These are phyloP conservation scores for Aspergillus persii DNA, from an alignment of 2,329 filamentous ascomycete genomes.

Conservation along the genomic window DNA sequence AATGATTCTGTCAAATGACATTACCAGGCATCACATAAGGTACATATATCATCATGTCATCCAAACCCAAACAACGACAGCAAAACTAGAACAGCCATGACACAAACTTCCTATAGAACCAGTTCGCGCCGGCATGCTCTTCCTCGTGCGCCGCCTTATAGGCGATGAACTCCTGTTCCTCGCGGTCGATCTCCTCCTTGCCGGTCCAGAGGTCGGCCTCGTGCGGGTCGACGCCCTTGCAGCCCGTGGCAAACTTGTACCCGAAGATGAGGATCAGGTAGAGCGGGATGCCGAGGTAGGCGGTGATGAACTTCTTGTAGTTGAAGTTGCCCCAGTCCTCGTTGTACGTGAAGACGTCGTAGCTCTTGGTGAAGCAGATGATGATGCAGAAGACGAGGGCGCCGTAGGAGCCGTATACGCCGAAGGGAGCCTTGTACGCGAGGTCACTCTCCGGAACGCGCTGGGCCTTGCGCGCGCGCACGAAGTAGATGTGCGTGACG, in stretches of 20 bases:
- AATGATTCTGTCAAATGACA: not conserved
- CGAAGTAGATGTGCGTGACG: constrained; percentile 66
- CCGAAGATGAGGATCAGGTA: constrained; percentile 69
- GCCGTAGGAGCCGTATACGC: constrained; percentile 65
- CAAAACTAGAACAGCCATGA: constrained; percentile 60
- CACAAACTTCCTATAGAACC: constrained; percentile 60
- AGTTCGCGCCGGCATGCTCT: constrained; percentile 36
- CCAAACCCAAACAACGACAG: not conserved
- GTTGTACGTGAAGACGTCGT: constrained; percentile 62
- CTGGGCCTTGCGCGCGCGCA: constrained; percentile 62
- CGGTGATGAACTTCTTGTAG: constrained; percentile 74
- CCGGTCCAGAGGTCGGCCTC: constrained; percentile 69
- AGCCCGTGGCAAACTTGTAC: constrained; percentile 60
- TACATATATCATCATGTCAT: not conserved
- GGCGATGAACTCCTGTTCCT: constrained; percentile 68
- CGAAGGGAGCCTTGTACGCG: constrained; percentile 68
- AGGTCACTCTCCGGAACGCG: constrained; percentile 55
- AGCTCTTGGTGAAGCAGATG: constrained; percentile 81
- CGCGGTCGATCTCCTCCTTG: constrained; percentile 70
- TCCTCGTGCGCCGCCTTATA: constrained; percentile 46
- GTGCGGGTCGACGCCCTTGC: constrained; percentile 54
- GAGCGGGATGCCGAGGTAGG: constrained; percentile 73
- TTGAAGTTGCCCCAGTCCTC: constrained; percentile 57
- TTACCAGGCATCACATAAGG: not conserved
- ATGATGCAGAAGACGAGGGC: constrained; percentile 69